phyloP scores from a whole-genome alignment of 2,329 filamentous ascomycete genomes.

The Paraphoma sp. region DNA sequence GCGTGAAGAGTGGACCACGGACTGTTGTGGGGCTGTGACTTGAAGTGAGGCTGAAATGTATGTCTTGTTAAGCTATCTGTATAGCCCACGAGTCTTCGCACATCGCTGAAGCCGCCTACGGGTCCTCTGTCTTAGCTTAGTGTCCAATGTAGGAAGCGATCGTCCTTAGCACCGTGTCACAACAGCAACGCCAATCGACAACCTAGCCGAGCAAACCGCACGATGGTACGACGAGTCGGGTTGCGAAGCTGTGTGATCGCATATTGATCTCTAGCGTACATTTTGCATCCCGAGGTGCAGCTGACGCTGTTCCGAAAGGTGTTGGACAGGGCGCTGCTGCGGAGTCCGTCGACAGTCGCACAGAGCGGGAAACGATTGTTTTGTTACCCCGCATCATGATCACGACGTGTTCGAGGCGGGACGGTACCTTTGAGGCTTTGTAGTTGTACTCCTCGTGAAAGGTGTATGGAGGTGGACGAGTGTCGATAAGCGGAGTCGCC shows the following conservation, averaged over 20 bases:
- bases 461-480: neutral
- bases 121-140: neutral
- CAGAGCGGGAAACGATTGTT: neutral
- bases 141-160: neutral
- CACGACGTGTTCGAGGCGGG: neutral
- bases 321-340: slow-evolving; percentile 8
- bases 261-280: neutral
- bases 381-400: neutral
- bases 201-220: neutral
- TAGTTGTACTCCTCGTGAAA: neutral
- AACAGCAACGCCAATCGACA: neutral
- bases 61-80: neutral
- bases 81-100: neutral
- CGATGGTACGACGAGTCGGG: slow-evolving; percentile 4
- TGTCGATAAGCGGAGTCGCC: neutral
- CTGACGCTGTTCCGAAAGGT: slow-evolving; percentile 14
- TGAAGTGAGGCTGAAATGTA: no score
- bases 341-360: slow-evolving; percentile 14
- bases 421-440: neutral
- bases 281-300: slow-evolving; percentile 11
- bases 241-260: slow-evolving; percentile 10
- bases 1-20: no score
- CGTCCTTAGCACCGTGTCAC: slow-evolving; percentile 1
- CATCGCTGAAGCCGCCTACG: neutral
- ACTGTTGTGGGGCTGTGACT: no score